Evolutionary conservation across 768 basidiomycete genomes (phyloP).

Genomic region (Podaxis sp.): DNA sequence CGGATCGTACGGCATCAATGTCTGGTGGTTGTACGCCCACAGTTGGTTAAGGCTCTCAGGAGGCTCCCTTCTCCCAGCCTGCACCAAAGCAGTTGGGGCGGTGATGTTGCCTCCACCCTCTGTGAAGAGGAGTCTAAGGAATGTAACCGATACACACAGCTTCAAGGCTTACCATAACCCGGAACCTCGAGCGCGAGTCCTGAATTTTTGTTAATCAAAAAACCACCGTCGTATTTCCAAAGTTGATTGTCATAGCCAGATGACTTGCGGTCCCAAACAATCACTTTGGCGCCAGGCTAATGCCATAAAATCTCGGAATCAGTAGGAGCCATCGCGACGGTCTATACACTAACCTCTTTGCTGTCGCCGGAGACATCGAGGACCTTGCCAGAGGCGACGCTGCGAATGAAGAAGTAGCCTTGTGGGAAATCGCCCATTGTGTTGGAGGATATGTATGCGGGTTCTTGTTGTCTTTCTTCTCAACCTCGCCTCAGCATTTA

Average conservation of each 20-base stretch:
- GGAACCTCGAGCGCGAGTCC: background rate
- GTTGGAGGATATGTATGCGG: too few species aligned
- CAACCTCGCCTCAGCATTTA: too few species aligned
- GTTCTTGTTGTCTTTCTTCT: background rate
- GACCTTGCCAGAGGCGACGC: background rate
- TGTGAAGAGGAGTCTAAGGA: background rate
- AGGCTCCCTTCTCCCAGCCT: background rate
- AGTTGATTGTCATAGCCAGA: background rate
- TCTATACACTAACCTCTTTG: background rate
- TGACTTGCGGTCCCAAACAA: background rate
- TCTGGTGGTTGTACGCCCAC: background rate
- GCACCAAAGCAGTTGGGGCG: background rate
- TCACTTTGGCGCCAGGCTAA: background rate
- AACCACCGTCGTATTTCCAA: background rate
- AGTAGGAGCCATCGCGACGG: background rate
- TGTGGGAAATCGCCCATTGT: background rate
- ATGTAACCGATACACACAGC: background rate
- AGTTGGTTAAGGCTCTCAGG: background rate
- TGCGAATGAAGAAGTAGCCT: background rate
- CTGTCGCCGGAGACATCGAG: background rate
- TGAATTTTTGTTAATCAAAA: background rate
- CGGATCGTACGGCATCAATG: background rate
- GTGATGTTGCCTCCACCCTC: background rate
- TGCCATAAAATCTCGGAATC: background rate
- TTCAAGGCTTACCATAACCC: background rate